Conservation (phyloP, 345 rosid species). For the Toxicodendron radicans region DNA sequence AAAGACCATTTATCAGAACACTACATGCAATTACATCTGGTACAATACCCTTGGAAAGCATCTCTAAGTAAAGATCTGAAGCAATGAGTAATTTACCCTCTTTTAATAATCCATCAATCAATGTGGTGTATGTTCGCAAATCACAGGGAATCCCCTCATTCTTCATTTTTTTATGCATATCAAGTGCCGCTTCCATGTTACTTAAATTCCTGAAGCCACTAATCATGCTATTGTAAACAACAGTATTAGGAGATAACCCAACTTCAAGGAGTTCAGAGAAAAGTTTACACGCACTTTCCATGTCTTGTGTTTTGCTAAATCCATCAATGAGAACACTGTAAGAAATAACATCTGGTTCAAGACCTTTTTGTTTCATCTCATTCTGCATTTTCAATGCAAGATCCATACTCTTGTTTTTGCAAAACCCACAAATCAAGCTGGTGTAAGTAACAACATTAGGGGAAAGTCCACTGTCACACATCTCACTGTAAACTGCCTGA, state of each 20-base stretch:
- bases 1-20: conserved; percentile 61
- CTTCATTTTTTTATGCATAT: conserved; percentile 58
- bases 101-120: conserved; percentile 69
- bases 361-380: conserved; percentile 59
- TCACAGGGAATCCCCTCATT: conserved; percentile 55
- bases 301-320: conserved; percentile 52
- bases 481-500: conserved; percentile 45
- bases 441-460: conserved; percentile 71
- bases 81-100: conserved; percentile 58
- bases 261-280: conserved; percentile 60
- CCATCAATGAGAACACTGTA: conserved; percentile 67
- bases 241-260: conserved; percentile 57
- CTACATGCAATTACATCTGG: conserved; percentile 52
- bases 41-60: conserved; percentile 56
- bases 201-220: conserved; percentile 56
- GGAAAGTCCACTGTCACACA: conserved; percentile 52
- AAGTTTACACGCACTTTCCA: conserved; percentile 49
- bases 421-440: conserved; percentile 61
- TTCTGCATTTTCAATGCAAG: conserved; percentile 47
- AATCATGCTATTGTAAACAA: conserved; percentile 64
- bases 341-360: conserved; percentile 50
- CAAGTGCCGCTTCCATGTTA: conserved; percentile 69
- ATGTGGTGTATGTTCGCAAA: conserved; percentile 59
- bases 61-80: conserved; percentile 61
- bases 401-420: conserved; percentile 44